Evolutionary conservation across 768 basidiomycete genomes (phyloP), one percentile per base, ranked within the genome.

Genomic region (Termitomyces sp.): DNA sequence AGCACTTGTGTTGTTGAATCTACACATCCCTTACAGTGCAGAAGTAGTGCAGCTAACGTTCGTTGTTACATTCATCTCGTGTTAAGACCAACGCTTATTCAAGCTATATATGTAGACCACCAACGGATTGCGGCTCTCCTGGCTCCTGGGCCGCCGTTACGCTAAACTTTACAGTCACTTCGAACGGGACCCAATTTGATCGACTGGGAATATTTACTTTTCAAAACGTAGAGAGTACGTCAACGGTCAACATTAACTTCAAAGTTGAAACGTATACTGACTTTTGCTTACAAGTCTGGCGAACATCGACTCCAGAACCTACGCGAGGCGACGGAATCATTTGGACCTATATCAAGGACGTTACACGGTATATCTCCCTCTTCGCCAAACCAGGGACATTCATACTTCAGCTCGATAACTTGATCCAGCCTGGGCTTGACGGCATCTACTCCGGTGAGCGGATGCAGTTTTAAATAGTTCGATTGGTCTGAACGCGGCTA

Each of bases 271-370:
- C 43, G 4, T 23, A 50, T 51, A n/a, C 41, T 30, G 58, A 43
- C n/a, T 53, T 49, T 33, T 18, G n/a, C 5, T 32, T 32, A 12
- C 2, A 32, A 89, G 88, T 91, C 52, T 91, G 89, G 89, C 77
- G 89, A 35, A 90, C 87, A 20, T 89, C 88, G 0, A 92, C 90
- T 13, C 85, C 89, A 0, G 89, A 91, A 68, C 90, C 90, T 0
- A 86, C 83, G 0, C 64, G 62, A 18, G 77, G 80, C 1, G 76
- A 82, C 47, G 89, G 89, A 12, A 91, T 92, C 60, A 84, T 89
- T 51, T 91, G 89, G 89, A 89, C 89, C 1, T 85, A 82, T 57
- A 69, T 84, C 65, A 91, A 91, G 67, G 90, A 91, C 63, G 87
- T 87, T 20, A 86, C 88, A 8, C 82, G 82, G 23, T 92, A 86